Conservation (phyloP, 202 grass and related monocot species). For the Digitaria exilis region DNA sequence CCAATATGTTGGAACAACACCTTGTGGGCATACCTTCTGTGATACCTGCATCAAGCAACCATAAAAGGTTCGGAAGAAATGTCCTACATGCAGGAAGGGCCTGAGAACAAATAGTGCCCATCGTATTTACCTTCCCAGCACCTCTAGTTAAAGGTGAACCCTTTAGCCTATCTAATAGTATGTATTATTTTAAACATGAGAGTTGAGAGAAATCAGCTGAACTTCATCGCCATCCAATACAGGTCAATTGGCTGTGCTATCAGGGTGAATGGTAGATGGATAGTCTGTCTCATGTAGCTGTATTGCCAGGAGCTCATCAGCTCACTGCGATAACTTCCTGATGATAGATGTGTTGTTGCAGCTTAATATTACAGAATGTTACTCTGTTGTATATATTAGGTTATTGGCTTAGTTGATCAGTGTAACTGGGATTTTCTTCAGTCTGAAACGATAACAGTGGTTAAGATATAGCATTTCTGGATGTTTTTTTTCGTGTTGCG, state of each 20-base stretch:
- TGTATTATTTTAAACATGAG: too few species aligned
- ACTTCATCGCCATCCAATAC: neutral
- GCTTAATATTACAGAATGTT: neutral
- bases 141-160: constrained; percentile 39
- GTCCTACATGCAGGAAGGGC: constrained; percentile 76
- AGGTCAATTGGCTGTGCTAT: neutral
- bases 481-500: neutral
- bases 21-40: constrained; percentile 93
- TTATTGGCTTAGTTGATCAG: neutral
- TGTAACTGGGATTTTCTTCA: constrained; percentile 25
- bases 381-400: constrained; percentile 30
- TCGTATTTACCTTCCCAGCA: constrained; percentile 78
- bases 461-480: neutral
- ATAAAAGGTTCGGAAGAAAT: constrained; percentile 88
- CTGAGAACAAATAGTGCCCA: constrained; percentile 62
- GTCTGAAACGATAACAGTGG: neutral
- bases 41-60: constrained; percentile 65
- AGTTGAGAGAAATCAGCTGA: constrained; percentile 2
- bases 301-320: neutral
- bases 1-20: constrained; percentile 88
- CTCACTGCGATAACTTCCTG: neutral
- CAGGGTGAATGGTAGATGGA: neutral
- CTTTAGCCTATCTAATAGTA: neutral
- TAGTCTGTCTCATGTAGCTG: neutral
- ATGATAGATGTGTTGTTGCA: neutral